Conservation (phyloP, 1,284 basidiomycete species). For the Puccinia polysora region DNA sequence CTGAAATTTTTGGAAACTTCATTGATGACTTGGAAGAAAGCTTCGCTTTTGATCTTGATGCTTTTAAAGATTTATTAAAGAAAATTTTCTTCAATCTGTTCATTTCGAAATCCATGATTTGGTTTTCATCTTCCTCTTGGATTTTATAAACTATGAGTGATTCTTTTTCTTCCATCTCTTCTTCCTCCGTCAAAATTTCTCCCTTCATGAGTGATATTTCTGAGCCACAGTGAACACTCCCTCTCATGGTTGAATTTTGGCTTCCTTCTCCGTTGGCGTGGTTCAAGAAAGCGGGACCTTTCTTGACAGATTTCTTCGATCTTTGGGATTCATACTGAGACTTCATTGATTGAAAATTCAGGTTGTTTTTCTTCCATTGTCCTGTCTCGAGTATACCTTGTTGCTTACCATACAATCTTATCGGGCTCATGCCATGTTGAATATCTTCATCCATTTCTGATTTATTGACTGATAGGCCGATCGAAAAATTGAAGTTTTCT, state of each 20-base stretch:
- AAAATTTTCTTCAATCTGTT: constrained; percentile 19
- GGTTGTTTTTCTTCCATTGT: constrained; percentile 22
- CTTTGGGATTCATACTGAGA: constrained; percentile 5
- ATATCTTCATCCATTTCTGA: not conserved
- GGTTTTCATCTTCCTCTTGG: constrained; percentile 26
- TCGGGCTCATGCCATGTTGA: constrained; percentile 7
- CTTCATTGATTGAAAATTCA: constrained; percentile 30
- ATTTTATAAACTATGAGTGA: constrained; percentile 20
- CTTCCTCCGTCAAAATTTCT: not conserved
- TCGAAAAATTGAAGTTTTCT: too few relatives aligned
- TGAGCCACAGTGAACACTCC: too few relatives aligned
- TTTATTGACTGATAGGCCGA: too few relatives aligned
- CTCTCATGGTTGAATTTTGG: too few relatives aligned
- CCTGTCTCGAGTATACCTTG: constrained; percentile 22
- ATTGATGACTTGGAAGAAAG: too few relatives aligned
- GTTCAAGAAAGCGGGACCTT: not conserved
- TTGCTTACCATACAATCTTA: constrained; percentile 25
- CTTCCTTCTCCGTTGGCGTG: not conserved
- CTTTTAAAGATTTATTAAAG: constrained; percentile 17
- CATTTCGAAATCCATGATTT: constrained; percentile 12
- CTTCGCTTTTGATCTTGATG: constrained; percentile 12
- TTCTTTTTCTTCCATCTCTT: constrained; percentile 16
- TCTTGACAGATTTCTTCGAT: not conserved
- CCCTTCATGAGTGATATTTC: not conserved
- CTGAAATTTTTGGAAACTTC: too few relatives aligned